These are phyloP conservation scores for Salicornia ramosissima DNA, from an alignment of 148 eudicot genomes.

Conservation along the genomic window DNA sequence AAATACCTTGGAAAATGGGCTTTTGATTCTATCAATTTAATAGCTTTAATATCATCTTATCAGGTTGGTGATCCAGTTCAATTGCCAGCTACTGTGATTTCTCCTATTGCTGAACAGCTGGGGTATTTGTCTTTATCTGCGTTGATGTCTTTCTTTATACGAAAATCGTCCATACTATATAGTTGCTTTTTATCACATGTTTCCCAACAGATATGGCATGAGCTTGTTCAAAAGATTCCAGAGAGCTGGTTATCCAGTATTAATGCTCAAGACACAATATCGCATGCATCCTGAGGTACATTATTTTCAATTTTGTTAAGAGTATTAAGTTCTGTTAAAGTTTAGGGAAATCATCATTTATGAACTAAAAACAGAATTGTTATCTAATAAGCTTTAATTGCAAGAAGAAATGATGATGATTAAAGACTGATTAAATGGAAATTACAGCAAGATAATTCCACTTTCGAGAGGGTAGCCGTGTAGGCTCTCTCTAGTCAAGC, in stretches of 20 bases:
- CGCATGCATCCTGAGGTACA: slow-evolving; percentile 98
- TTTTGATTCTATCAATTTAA: slow-evolving; percentile 2
- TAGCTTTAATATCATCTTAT: slow-evolving; percentile 2
- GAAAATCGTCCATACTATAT: background rate
- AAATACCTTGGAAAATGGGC: background rate
- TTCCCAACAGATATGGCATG: slow-evolving; percentile 61
- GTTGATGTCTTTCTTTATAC: background rate
- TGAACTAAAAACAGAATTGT: too few relatives aligned
- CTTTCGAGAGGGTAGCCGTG: too few relatives aligned
- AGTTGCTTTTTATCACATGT: slow-evolving; percentile 1
- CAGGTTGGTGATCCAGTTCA: slow-evolving; percentile 99
- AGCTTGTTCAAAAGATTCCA: slow-evolving; percentile 97
- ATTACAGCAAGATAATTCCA: too few relatives aligned
- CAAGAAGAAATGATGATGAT: too few relatives aligned
- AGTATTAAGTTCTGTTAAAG: background rate
- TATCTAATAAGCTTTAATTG: too few relatives aligned
- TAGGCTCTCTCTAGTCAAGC: too few relatives aligned
- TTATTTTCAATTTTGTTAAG: background rate
- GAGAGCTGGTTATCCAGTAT: slow-evolving; percentile 81
- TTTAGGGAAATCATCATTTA: background rate
- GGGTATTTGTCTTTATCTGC: slow-evolving; percentile 42
- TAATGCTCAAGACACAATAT: slow-evolving; percentile 94
- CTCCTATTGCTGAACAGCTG: slow-evolving; percentile 62
- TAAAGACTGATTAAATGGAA: too few relatives aligned
- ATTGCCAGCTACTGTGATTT: slow-evolving; percentile 95